These are phyloP conservation scores for Parietaria judaica DNA, from an alignment of 306 rosid genomes.

Conservation along the genomic window DNA sequence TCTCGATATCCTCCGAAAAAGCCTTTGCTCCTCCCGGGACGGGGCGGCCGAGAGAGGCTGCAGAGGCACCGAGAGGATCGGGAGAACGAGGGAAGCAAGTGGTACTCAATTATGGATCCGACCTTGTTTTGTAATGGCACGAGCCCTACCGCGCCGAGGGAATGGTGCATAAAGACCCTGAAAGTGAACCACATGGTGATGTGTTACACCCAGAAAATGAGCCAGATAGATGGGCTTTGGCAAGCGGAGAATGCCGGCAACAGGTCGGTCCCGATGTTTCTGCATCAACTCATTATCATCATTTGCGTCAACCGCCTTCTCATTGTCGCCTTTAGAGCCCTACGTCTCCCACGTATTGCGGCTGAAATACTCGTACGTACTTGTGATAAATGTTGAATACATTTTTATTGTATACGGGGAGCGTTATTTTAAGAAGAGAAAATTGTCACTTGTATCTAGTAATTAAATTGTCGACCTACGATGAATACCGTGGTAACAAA, in stretches of 20 bases:
- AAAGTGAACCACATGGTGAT: conserved; percentile 2
- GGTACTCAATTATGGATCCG: background rate
- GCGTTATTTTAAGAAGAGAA: too few relatives aligned
- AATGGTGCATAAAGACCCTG: background rate
- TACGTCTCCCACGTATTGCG: conserved; percentile 28
- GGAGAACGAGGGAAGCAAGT: too few relatives aligned
- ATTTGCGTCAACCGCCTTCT: conserved; percentile 20
- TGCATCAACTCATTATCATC: conserved; percentile 19
- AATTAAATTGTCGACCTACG: too few relatives aligned
- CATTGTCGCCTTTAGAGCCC: conserved; percentile 12
- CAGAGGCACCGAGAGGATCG: too few relatives aligned
- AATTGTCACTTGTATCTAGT: too few relatives aligned
- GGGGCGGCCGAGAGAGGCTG: too few relatives aligned
- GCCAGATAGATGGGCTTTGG: conserved; percentile 14
- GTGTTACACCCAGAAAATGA: conserved; percentile 20
- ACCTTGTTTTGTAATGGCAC: background rate
- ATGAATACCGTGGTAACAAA: too few relatives aligned
- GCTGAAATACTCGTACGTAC: conserved; percentile 30
- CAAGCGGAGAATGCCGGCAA: conserved; percentile 17
- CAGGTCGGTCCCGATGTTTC: conserved; percentile 10
- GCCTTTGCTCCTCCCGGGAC: too few relatives aligned
- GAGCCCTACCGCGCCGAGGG: background rate
- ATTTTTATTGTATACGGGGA: too few relatives aligned
- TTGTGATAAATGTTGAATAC: background rate
- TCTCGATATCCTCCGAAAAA: too few relatives aligned